These are phyloP conservation scores for Jatropha curcas DNA, from an alignment of 345 rosid species.

Conservation along the genomic window DNA sequence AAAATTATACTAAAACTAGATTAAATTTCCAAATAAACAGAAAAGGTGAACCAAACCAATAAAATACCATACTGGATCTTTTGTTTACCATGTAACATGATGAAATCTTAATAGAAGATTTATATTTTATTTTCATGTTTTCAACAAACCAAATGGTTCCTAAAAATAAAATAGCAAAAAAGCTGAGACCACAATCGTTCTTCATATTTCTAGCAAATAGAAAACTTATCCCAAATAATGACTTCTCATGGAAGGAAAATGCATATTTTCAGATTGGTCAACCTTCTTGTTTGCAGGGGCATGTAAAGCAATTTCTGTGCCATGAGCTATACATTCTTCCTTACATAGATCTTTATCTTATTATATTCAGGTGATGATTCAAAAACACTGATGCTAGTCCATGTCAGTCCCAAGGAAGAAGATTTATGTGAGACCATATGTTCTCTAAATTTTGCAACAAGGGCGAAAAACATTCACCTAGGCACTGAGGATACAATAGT, in stretches of 20 bases:
- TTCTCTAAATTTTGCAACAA: constrained; percentile 67
- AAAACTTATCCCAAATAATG: background rate
- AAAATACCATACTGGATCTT: background rate
- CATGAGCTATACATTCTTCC: background rate
- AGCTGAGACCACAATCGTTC: background rate
- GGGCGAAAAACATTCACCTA: constrained; percentile 64
- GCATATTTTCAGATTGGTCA: background rate
- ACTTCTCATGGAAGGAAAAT: background rate
- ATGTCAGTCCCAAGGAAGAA: constrained; percentile 77
- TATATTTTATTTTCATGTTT: background rate
- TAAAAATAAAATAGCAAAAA: background rate
- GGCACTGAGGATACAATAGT: constrained; percentile 56
- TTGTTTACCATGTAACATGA: background rate
- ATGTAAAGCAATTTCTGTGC: background rate
- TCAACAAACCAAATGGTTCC: background rate
- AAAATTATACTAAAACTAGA: background rate
- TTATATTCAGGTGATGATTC: constrained; percentile 65
- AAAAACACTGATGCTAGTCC: constrained; percentile 81
- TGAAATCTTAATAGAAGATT: background rate
- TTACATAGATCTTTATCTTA: background rate
- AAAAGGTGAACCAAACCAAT: background rate
- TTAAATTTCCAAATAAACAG: background rate
- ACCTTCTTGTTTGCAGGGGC: background rate
- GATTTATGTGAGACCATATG: constrained; percentile 82
- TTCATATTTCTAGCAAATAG: background rate